These are phyloP conservation scores for Candida chilensis DNA, from an alignment of 805 yeast genomes.

Conservation along the genomic window DNA sequence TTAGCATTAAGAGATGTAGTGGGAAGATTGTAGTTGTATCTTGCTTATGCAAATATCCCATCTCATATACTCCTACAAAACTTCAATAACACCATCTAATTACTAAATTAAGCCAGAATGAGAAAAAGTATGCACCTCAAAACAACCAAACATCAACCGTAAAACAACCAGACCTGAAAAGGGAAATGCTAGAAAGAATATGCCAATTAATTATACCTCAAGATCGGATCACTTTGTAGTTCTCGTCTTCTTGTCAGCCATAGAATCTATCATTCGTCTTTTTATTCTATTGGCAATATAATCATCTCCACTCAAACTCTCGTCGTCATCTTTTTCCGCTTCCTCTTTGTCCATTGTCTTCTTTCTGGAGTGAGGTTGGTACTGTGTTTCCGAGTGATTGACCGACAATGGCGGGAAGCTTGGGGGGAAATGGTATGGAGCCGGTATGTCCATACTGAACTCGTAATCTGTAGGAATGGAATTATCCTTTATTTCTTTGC, in stretches of 20 bases:
- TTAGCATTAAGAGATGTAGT: no score
- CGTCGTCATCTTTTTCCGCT: constrained; percentile 4
- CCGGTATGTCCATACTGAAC: constrained; percentile 16
- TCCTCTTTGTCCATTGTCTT: background rate
- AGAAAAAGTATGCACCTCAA: no score
- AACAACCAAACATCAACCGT: no score
- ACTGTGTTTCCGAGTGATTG: constrained; percentile 15
- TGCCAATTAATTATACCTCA: no score
- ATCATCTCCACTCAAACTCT: constrained; percentile 2
- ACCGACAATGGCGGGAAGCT: constrained; percentile 29
- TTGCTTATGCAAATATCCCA: no score
- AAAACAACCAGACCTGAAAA: no score
- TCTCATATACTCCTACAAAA: no score
- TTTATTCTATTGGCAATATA: constrained; percentile 3
- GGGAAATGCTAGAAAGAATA: no score
- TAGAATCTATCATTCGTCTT: constrained; percentile 3
- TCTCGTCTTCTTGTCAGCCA: constrained; percentile 4
- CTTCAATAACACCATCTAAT: no score
- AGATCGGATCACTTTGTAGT: no score
- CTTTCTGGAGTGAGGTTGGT: constrained; percentile 2
- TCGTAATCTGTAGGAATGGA: constrained; percentile 17
- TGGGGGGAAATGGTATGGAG: constrained; percentile 18
- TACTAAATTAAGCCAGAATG: no score
- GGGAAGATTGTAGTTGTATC: no score
- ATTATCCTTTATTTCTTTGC: background rate